Base-by-base conservation (phyloP, 2,329 filamentous ascomycete genomes). In the Parafenestella ontariensis region DNA sequence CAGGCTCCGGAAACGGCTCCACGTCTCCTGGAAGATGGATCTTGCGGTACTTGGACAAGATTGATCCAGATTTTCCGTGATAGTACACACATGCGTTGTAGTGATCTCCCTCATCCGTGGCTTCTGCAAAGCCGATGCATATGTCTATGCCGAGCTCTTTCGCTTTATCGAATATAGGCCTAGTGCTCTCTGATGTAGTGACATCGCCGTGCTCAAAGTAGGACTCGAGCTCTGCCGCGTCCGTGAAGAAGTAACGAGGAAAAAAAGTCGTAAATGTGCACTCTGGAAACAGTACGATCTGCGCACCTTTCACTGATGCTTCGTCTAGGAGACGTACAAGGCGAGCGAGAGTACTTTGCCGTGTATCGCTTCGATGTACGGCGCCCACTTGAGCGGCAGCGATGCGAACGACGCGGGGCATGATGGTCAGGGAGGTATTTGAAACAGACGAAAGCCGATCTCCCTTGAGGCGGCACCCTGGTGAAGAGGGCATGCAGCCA, bases 191-290 rank as follows among this genome's bases (percentile, higher is more conserved):
- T 3, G 78, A 71, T 4, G 74, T 71, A 3, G 71, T 63, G 17
- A 79, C 54, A 31, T 78, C 74, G 39, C 72, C 74, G 46, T 76
- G 73, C 55, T 85, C 82, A 57, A 85, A 84, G 68, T 79, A 83
- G 3, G 68, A 61, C 28, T 80, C 79, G 13, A 84, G 67, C 39
- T 81, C 75, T 13, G 70, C 65, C 21, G 74, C 66, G 50, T 81
- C 77, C 5, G 75, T 67, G 52, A 84, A 77, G 41, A 83, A 65
- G 56, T 81, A 76, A 8, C 80, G 77, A 0, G 82, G 82, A 61
- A 84, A 85, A 74, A 85, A 85, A 0, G 82, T 84, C 1, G 82
- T 84, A 26, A 84, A 79, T 10, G 82, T 79, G 21, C 79, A 76
- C 63, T 85, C 82, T 1, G 82, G 82, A 55, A 81, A 85, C 7